Evolutionary conservation across 1,284 basidiomycete species (phyloP).

Genomic region (Fomitopsis pinicola): DNA sequence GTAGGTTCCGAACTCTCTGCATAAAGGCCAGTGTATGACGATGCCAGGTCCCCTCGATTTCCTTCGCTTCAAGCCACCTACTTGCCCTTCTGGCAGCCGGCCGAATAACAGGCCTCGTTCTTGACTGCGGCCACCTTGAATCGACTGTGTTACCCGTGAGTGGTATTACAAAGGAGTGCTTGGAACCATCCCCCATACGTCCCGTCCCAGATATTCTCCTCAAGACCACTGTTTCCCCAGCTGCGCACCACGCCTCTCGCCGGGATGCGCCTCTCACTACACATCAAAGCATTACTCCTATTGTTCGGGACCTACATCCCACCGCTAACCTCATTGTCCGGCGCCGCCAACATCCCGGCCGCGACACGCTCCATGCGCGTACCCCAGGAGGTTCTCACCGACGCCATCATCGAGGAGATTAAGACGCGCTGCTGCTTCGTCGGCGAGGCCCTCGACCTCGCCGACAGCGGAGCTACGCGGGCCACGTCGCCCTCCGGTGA

Average conservation of each 20-base stretch:
- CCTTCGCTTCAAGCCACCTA: conserved; percentile 86
- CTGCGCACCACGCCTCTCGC: conserved; percentile 82
- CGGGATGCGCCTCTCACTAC: conserved; percentile 68
- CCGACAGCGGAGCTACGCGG: conserved; percentile 28
- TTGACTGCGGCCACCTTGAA: conserved; percentile 91
- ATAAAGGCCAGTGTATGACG: conserved; percentile 4
- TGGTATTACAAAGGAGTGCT: conserved; percentile 6
- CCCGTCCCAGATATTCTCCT: conserved; percentile 76
- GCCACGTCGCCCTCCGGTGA: conserved; percentile 39
- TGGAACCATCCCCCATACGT: not conserved
- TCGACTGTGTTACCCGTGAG: conserved; percentile 83
- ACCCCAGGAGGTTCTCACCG: conserved; percentile 71
- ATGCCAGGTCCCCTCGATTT: conserved; percentile 82
- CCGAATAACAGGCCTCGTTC: conserved; percentile 85
- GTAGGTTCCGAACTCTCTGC: conserved; percentile 35
- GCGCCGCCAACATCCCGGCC: conserved; percentile 56
- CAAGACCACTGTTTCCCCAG: conserved; percentile 80
- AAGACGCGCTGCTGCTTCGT: conserved; percentile 83
- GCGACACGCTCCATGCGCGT: conserved; percentile 60
- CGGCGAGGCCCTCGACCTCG: conserved; percentile 45
- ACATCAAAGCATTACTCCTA: conserved; percentile 74
- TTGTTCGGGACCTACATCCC: conserved; percentile 80
- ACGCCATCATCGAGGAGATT: conserved; percentile 75
- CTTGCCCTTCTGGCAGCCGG: conserved; percentile 84
- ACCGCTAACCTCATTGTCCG: conserved; percentile 66